These are phyloP conservation scores for Lagenaria siceraria DNA, from an alignment of 306 rosid species.

Conservation along the genomic window DNA sequence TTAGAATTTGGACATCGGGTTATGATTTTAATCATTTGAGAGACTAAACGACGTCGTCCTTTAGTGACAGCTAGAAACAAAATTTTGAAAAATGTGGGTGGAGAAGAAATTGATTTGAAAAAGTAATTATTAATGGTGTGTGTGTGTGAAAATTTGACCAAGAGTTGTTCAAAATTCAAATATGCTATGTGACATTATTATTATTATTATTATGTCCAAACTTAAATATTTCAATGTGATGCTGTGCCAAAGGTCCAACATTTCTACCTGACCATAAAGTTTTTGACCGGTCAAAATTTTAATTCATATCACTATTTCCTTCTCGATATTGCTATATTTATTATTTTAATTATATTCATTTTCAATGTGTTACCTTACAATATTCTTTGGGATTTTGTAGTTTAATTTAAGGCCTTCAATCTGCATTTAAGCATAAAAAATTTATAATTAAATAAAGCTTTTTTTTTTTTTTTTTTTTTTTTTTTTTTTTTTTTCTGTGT, in stretches of 20 bases:
- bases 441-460: background rate
- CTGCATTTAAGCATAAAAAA: background rate
- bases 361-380: background rate
- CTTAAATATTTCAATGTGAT: background rate
- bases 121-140: background rate
- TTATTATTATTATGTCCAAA: background rate
- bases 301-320: background rate
- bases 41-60: background rate
- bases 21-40: background rate
- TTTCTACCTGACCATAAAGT: conserved; percentile 4
- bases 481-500: too few species aligned
- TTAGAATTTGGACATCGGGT: background rate
- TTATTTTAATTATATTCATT: background rate
- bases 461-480: too few species aligned
- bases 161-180: background rate
- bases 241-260: background rate
- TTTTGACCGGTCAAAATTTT: conserved; percentile 1
- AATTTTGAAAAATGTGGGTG: background rate
- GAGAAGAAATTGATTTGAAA: background rate
- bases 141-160: conserved; percentile 4
- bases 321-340: background rate
- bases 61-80: background rate
- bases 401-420: background rate
- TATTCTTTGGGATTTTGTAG: background rate
- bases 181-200: background rate